These are phyloP conservation scores for Endotrypanum monterogeii DNA, from an alignment of 208 protist genomes.

Conservation along the genomic window DNA sequence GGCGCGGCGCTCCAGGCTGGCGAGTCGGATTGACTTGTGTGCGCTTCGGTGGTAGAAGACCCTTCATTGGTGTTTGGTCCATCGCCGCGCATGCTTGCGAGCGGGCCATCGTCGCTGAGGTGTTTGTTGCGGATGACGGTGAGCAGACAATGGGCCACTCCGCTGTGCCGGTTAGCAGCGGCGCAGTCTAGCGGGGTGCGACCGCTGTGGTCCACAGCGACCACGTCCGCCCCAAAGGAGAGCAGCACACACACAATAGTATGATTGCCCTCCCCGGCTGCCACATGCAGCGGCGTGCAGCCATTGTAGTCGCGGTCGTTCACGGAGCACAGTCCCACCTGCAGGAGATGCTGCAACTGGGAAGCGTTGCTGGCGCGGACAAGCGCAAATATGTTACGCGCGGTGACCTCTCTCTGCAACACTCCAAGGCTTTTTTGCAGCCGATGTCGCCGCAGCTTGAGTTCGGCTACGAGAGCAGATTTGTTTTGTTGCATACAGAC, in stretches of 20 bases:
- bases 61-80: neutral
- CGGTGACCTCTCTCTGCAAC: conserved; percentile 60
- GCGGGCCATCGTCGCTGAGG: neutral
- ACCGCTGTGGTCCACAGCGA: conserved; percentile 70
- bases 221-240: conserved; percentile 80
- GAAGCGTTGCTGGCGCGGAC: conserved; percentile 79
- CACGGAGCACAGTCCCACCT: conserved; percentile 61
- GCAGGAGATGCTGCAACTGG: conserved; percentile 77
- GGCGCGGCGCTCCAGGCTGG: neutral
- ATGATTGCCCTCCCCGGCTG: conserved; percentile 78
- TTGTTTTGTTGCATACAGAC: conserved; percentile 50
- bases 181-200: conserved; percentile 85
- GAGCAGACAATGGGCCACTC: conserved; percentile 68
- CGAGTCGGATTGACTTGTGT: neutral
- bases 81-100: neutral
- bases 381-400: conserved; percentile 80
- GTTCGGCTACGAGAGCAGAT: conserved; percentile 60
- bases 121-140: conserved; percentile 47
- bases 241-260: conserved; percentile 77
- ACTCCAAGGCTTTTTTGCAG: conserved; percentile 56
- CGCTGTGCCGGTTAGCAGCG: conserved; percentile 78
- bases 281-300: conserved; percentile 86
- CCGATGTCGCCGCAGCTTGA: conserved; percentile 60
- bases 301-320: conserved; percentile 89
- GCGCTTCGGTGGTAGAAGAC: neutral